Conservation (phyloP, 1,284 basidiomycete species). For the Taiwanofungus camphoratus region DNA sequence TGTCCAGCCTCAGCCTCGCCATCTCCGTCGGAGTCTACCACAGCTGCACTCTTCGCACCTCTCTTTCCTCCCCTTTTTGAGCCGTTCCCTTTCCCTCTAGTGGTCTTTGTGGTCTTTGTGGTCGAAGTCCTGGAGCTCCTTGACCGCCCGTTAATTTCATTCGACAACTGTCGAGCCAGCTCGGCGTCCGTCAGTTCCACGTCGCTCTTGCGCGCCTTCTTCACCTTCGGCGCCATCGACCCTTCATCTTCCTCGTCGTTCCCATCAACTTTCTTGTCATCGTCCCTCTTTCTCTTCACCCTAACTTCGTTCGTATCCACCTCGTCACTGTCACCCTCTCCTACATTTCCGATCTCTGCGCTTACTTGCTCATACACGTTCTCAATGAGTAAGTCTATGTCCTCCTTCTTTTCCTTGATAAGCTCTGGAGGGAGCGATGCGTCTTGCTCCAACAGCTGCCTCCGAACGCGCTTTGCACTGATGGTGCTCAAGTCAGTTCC, state of each 20-base stretch:
- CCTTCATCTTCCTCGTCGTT: constrained; percentile 31
- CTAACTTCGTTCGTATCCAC: constrained; percentile 24
- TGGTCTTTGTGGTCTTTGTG: constrained; percentile 31
- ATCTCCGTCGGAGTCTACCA: constrained; percentile 50
- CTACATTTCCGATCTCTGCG: constrained; percentile 16
- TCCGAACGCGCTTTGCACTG: constrained; percentile 72
- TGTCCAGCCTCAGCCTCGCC: constrained; percentile 38
- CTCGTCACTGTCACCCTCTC: constrained; percentile 17
- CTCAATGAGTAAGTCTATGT: constrained; percentile 55
- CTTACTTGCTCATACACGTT: constrained; percentile 56
- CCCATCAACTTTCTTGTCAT: constrained; percentile 31
- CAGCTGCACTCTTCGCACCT: constrained; percentile 47
- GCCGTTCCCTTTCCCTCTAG: constrained; percentile 35
- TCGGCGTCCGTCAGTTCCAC: constrained; percentile 56
- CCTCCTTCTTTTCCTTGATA: constrained; percentile 51
- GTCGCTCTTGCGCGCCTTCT: constrained; percentile 32
- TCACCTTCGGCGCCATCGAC: constrained; percentile 32
- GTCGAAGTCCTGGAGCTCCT: constrained; percentile 34
- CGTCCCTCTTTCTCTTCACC: constrained; percentile 30
- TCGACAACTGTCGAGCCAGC: constrained; percentile 63
- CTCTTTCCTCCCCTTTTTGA: constrained; percentile 35
- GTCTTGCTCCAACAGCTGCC: constrained; percentile 48
- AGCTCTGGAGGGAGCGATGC: constrained; percentile 46
- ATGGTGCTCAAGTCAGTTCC: constrained; percentile 66
- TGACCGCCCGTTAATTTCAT: constrained; percentile 64